Percentiles rank a stretch among this genome's conserved stretches.
Evolutionary conservation across 108 stramenopile genomes (phyloP).

Genomic region (Cyclotella atomus): DNA sequence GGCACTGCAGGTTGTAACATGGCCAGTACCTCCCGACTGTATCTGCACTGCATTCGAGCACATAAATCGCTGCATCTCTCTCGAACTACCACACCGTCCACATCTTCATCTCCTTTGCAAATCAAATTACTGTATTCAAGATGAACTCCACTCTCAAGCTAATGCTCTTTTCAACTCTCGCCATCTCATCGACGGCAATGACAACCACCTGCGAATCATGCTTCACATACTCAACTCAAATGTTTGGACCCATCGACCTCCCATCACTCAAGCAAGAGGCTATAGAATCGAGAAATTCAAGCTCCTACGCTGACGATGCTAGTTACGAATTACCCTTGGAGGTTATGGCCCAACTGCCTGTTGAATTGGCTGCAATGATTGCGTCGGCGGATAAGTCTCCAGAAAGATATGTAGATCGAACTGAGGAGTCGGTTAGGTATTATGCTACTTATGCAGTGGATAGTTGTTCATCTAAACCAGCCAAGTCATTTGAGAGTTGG

Average conservation of each 20-base stretch:
- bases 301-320: neutral
- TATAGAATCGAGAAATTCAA: neutral
- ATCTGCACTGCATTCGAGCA: too few relatives aligned
- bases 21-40: too few relatives aligned
- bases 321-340: neutral
- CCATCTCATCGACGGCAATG: too few relatives aligned
- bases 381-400: neutral
- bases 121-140: too few relatives aligned
- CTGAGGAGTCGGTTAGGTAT: neutral
- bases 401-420: neutral
- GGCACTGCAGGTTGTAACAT: too few relatives aligned
- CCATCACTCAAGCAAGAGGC: neutral
- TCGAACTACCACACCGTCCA: too few relatives aligned
- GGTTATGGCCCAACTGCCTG: neutral
- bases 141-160: too few relatives aligned
- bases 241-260: neutral
- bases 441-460: neutral
- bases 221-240: neutral
- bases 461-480: neutral
- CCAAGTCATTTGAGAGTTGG: slow-evolving; percentile 1
- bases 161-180: too few relatives aligned
- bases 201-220: neutral
- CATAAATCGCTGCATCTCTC: too few relatives aligned
- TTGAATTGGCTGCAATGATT: neutral
- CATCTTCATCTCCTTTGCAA: too few relatives aligned